A percentile compares a stretch with the other conserved stretches of the same genome.
phyloP scores from a whole-genome alignment of 306 rosid species.

The Cucumis cinereus region DNA sequence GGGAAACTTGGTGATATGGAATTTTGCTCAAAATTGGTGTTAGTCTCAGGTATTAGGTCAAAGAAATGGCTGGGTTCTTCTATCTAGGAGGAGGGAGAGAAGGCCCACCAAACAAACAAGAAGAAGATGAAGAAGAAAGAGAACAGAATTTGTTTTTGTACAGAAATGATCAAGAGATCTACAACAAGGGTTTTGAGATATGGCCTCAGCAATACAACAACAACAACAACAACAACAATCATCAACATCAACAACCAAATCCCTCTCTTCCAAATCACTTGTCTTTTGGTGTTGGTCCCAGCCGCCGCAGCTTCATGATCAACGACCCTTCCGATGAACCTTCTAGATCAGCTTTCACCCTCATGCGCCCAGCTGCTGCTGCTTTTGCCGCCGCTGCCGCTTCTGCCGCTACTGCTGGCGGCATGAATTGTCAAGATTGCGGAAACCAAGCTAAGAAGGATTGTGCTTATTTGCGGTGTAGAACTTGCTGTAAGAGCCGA shows the following conservation, averaged over 20 bases:
- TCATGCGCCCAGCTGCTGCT: slow-evolving; percentile 53
- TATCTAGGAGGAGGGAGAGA: slow-evolving; percentile 76
- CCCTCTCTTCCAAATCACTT: slow-evolving; percentile 33
- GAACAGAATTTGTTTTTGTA: slow-evolving; percentile 8
- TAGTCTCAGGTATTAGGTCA: slow-evolving; percentile 36
- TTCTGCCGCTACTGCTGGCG: slow-evolving; percentile 3
- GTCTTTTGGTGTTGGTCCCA: slow-evolving; percentile 70
- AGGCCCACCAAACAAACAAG: slow-evolving; percentile 19
- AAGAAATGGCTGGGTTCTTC: slow-evolving; percentile 83
- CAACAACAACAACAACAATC: neutral
- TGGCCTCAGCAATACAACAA: slow-evolving; percentile 44
- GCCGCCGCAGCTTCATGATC: slow-evolving; percentile 16
- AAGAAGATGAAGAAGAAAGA: slow-evolving; percentile 17
- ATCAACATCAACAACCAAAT: slow-evolving; percentile 8
- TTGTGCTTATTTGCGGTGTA: slow-evolving; percentile 64
- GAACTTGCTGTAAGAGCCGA: slow-evolving; percentile 94
- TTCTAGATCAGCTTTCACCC: slow-evolving; percentile 41
- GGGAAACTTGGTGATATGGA: slow-evolving; percentile 55
- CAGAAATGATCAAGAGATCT: slow-evolving; percentile 4
- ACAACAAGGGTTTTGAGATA: slow-evolving; percentile 16
- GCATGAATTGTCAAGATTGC: slow-evolving; percentile 85
- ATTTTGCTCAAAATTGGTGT: slow-evolving; percentile 38
- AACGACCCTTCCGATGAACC: slow-evolving; percentile 42
- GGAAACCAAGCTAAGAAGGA: slow-evolving; percentile 98
- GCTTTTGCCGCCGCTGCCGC: neutral